A percentile compares a stretch with the other conserved stretches of the same genome.
phyloP scores from a whole-genome alignment of 139 green algal species.

The Coelastrella sp. region DNA sequence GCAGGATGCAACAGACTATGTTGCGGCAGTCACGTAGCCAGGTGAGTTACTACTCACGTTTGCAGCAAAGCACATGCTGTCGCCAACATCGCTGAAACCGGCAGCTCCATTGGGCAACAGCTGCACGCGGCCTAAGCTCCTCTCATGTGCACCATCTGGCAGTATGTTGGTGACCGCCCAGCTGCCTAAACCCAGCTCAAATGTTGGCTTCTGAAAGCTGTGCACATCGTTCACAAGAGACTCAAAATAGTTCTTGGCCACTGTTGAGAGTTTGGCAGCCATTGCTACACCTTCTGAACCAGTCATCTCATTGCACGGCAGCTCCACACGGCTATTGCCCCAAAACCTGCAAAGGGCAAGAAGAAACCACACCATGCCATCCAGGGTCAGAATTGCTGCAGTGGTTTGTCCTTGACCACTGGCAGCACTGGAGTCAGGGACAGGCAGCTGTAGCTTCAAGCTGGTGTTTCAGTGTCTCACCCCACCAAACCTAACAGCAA shows the following conservation, averaged over 20 bases:
- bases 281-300: background rate
- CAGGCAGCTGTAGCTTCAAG: no score
- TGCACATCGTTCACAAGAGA: background rate
- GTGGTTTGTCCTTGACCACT: no score
- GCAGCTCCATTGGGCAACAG: constrained; percentile 25
- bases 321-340: constrained; percentile 25
- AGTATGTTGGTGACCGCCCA: constrained; percentile 32
- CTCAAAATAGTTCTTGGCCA: background rate
- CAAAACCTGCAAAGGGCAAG: background rate
- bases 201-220: constrained; percentile 40
- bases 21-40: background rate
- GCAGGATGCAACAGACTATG: no score
- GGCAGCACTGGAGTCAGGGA: no score
- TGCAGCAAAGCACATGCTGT: constrained; percentile 4
- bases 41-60: background rate
- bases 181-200: constrained; percentile 17
- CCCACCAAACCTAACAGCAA: no score
- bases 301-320: constrained; percentile 28
- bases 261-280: background rate
- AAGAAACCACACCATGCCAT: no score
- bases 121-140: constrained; percentile 17
- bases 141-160: constrained; percentile 33
- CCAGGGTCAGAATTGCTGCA: no score
- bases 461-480: no score
- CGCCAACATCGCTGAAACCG: constrained; percentile 28